Percentiles rank a stretch among this genome's conserved stretches.
Conservation (phyloP, 2,329 filamentous ascomycete genomes). For the Biscogniauxia sp. region DNA sequence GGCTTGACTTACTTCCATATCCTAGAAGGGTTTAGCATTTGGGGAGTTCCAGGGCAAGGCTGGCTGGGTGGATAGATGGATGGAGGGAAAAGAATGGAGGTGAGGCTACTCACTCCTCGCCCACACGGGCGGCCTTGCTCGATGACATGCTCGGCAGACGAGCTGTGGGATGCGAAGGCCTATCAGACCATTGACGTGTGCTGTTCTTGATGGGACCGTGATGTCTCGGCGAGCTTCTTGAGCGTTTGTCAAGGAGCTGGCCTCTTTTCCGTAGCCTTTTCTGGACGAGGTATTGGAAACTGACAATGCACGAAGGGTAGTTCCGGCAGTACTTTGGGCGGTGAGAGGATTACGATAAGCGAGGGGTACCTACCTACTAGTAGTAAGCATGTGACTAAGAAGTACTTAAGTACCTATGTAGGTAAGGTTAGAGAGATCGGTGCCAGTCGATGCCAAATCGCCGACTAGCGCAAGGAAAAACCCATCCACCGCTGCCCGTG, state of each 20-base stretch:
- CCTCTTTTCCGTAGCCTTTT: background rate
- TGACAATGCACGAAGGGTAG: background rate
- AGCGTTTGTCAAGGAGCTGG: background rate
- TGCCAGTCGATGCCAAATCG: too few relatives aligned
- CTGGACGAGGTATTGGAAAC: background rate
- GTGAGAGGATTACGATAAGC: conserved; percentile 3
- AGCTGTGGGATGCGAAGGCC: conserved; percentile 18
- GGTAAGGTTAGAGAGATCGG: too few relatives aligned
- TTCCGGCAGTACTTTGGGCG: conserved; percentile 9
- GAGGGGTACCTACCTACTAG: too few relatives aligned
- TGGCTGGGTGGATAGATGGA: background rate
- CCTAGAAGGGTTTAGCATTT: conserved; percentile 44
- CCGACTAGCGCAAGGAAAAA: too few relatives aligned
- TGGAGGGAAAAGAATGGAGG: too few relatives aligned
- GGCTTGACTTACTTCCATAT: conserved; percentile 80
- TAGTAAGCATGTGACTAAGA: too few relatives aligned
- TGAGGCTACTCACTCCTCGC: conserved; percentile 54
- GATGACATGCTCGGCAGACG: conserved; percentile 49
- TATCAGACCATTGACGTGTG: conserved; percentile 25
- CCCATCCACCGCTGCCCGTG: too few relatives aligned
- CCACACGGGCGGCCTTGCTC: conserved; percentile 59
- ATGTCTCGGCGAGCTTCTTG: background rate
- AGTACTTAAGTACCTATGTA: background rate
- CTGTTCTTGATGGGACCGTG: background rate
- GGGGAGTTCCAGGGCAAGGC: background rate